Percentiles rank a stretch among this genome's conserved stretches.
Evolutionary conservation across 257 asterid genomes (phyloP).

Genomic region (Rauvolfia tetraphylla): DNA sequence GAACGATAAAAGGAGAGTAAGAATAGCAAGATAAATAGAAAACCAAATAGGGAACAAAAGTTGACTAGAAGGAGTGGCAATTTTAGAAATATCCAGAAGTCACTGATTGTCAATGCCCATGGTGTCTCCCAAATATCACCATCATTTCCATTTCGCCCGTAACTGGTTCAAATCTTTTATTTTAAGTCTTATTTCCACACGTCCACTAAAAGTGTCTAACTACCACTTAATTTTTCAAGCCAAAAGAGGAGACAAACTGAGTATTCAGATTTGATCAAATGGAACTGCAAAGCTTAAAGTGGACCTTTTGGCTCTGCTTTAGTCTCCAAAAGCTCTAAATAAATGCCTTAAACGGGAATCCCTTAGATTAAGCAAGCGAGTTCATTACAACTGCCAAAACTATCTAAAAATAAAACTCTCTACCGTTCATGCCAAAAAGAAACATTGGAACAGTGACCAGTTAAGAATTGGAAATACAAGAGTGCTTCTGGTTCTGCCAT

Average conservation of each 20-base stretch:
- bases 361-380: neutral
- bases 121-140: neutral
- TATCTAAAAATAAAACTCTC: neutral
- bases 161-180: neutral
- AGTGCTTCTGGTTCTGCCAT: neutral
- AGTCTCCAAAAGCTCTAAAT: neutral
- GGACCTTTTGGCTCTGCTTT: neutral
- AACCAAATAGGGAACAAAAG: neutral
- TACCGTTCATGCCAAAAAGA: neutral
- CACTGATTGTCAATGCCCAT: neutral
- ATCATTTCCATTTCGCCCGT: neutral
- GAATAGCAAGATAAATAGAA: neutral
- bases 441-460: neutral
- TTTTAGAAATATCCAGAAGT: too few relatives aligned
- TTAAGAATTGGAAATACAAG: neutral
- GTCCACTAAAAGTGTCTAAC: neutral
- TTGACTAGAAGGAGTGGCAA: neutral
- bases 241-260: neutral
- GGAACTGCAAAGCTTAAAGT: neutral
- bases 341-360: neutral
- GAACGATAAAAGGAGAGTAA: too few relatives aligned
- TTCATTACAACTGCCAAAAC: neutral
- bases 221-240: neutral
- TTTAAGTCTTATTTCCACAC: neutral
- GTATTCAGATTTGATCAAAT: neutral